phyloP scores from a whole-genome alignment of 2,329 filamentous ascomycete species.

The Fusarium poae region DNA sequence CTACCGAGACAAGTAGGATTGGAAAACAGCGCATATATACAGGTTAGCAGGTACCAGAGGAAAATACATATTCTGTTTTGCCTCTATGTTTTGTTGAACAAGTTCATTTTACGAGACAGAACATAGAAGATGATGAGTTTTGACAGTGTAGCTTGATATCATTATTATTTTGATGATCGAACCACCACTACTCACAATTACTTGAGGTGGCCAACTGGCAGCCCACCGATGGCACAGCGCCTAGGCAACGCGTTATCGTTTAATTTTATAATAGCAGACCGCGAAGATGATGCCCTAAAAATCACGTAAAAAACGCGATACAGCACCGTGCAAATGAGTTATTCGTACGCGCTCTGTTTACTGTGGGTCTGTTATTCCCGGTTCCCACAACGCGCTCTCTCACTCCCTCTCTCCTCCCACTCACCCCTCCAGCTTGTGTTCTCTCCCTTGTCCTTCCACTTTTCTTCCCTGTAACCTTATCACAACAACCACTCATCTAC shows the following conservation, averaged over 20 bases:
- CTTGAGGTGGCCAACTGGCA: background rate
- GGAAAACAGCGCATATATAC: background rate
- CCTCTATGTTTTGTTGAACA: background rate
- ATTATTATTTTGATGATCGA: background rate
- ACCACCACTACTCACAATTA: background rate
- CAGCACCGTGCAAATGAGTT: conserved; percentile 7
- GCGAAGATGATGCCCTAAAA: background rate
- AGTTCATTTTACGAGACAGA: background rate
- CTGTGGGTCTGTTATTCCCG: background rate
- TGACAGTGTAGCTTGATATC: background rate
- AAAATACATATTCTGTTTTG: background rate
- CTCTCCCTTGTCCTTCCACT: conserved; percentile 8
- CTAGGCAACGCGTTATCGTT: background rate
- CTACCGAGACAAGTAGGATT: background rate
- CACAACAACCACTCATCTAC: conserved; percentile 22
- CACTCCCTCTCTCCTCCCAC: background rate
- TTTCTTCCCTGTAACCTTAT: conserved; percentile 8
- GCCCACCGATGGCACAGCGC: background rate
- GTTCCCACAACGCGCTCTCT: background rate
- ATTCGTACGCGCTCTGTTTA: background rate
- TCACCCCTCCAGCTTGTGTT: conserved; percentile 7
- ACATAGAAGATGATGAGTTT: background rate
- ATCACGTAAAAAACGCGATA: background rate
- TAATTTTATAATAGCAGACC: background rate
- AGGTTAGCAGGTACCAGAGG: background rate